Percentiles rank a stretch among this genome's conserved stretches.
phyloP scores from a whole-genome alignment of 176 grass and related monocot genomes.

The Guadua angustifolia region DNA sequence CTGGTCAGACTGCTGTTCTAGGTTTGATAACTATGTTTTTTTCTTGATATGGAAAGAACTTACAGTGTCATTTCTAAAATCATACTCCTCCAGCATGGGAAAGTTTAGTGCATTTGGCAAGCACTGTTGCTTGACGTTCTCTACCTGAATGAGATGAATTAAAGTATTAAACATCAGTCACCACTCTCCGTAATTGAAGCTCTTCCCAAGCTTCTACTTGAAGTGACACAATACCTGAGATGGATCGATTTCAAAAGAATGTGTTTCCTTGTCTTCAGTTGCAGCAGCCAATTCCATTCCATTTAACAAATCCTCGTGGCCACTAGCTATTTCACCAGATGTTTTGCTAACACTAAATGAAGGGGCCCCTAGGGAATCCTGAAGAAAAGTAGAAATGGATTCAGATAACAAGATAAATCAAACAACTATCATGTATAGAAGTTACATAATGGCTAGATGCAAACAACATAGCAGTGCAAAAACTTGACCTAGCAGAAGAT shows the following conservation, averaged over 20 bases:
- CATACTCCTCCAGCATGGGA: conserved; percentile 93
- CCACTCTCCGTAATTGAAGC: not conserved
- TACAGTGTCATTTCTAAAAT: conserved; percentile 94
- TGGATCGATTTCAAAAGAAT: conserved; percentile 89
- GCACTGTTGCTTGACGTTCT: conserved; percentile 85
- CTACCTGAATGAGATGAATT: conserved; percentile 61
- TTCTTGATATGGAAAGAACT: conserved; percentile 37
- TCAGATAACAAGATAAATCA: conserved; percentile 5
- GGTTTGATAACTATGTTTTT: conserved; percentile 20
- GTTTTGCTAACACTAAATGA: conserved; percentile 77
- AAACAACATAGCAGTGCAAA: conserved; percentile 24
- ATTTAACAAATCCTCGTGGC: conserved; percentile 80
- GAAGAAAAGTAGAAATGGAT: conserved; percentile 28
- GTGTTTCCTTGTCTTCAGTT: conserved; percentile 87
- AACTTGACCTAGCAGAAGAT: not conserved
- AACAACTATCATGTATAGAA: not conserved
- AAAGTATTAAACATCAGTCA: conserved; percentile 33
- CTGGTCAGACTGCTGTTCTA: not conserved
- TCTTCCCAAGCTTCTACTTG: not conserved
- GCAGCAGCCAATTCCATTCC: conserved; percentile 80
- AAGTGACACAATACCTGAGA: conserved; percentile 59
- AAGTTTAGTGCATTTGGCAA: conserved; percentile 92
- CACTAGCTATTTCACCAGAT: conserved; percentile 57
- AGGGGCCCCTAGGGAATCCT: conserved; percentile 68
- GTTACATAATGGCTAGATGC: not conserved